phyloP scores from a whole-genome alignment of 352 stramenopile genomes.

The Pythium coloratum region DNA sequence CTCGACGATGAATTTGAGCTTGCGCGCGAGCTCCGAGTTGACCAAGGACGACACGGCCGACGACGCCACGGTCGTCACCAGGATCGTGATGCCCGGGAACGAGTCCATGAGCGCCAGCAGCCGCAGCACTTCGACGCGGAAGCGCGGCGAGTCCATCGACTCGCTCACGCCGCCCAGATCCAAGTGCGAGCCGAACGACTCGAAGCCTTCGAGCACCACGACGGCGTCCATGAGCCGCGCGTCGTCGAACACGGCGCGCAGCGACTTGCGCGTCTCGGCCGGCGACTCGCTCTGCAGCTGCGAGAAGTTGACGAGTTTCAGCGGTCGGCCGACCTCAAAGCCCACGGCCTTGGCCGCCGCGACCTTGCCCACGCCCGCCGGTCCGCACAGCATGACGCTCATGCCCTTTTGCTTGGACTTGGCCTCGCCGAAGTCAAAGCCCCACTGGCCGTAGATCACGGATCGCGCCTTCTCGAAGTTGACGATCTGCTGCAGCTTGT shows the following conservation, averaged over 20 bases:
- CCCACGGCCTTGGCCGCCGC: conserved; percentile 75
- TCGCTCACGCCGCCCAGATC: conserved; percentile 51
- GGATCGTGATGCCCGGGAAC: conserved; percentile 79
- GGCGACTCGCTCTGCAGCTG: conserved; percentile 77
- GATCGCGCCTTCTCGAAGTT: conserved; percentile 84
- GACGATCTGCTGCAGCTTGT: conserved; percentile 66
- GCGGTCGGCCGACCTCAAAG: conserved; percentile 79
- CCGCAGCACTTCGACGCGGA: conserved; percentile 73
- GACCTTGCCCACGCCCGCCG: conserved; percentile 74
- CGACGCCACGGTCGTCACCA: conserved; percentile 72
- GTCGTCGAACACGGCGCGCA: conserved; percentile 85
- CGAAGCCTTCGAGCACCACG: conserved; percentile 84
- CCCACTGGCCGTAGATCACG: conserved; percentile 87
- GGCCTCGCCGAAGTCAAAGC: conserved; percentile 78
- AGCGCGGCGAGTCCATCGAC: conserved; percentile 68
- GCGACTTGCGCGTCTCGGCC: conserved; percentile 69
- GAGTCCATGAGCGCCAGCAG: conserved; percentile 77
- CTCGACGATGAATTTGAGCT: conserved; percentile 85
- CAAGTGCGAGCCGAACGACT: conserved; percentile 81
- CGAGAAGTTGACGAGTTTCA: conserved; percentile 82
- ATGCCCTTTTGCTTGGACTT: conserved; percentile 86
- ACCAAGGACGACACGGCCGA: conserved; percentile 42
- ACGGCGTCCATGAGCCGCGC: conserved; percentile 85
- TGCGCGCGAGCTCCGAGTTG: conserved; percentile 69
- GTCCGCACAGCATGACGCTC: conserved; percentile 71